Conservation (phyloP, 164 flowering plant species). For the Euptelea pleiosperma region DNA sequence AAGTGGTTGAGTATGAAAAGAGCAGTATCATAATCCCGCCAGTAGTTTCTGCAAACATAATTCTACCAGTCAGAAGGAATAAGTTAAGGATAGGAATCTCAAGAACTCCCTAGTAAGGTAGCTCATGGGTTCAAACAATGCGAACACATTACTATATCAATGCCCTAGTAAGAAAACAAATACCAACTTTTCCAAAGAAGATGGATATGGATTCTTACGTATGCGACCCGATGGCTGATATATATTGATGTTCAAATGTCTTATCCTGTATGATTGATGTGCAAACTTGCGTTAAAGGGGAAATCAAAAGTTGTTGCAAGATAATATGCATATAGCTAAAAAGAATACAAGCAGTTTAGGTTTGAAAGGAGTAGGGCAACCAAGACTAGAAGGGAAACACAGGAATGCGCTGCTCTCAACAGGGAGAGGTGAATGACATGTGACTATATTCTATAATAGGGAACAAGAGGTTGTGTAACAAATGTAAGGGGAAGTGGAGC, state of each 20-base stretch:
- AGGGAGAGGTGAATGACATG: too few relatives aligned
- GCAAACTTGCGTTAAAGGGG: neutral
- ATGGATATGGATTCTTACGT: constrained; percentile 58
- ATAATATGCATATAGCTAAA: too few relatives aligned
- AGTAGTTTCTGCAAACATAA: constrained; percentile 64
- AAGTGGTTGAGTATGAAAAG: constrained; percentile 83
- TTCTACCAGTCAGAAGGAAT: neutral
- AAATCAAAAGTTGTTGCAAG: neutral
- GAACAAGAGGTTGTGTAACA: too few relatives aligned
- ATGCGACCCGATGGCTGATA: constrained; percentile 81
- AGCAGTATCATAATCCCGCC: constrained; percentile 95
- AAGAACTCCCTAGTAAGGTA: neutral
- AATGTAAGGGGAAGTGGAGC: too few relatives aligned
- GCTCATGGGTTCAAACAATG: too few relatives aligned
- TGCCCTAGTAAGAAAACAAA: neutral
- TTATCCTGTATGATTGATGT: constrained; percentile 61
- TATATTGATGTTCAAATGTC: constrained; percentile 82
- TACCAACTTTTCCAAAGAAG: neutral
- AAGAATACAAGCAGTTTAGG: too few relatives aligned
- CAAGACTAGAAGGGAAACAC: too few relatives aligned
- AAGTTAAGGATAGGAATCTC: neutral
- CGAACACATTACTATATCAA: too few relatives aligned
- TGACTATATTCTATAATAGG: too few relatives aligned
- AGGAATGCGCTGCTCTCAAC: too few relatives aligned
- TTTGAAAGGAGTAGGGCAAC: too few relatives aligned